Percentiles rank a stretch among this genome's conserved stretches.
phyloP scores from a whole-genome alignment of 352 stramenopile species.

The Phytophthora foliorum region DNA sequence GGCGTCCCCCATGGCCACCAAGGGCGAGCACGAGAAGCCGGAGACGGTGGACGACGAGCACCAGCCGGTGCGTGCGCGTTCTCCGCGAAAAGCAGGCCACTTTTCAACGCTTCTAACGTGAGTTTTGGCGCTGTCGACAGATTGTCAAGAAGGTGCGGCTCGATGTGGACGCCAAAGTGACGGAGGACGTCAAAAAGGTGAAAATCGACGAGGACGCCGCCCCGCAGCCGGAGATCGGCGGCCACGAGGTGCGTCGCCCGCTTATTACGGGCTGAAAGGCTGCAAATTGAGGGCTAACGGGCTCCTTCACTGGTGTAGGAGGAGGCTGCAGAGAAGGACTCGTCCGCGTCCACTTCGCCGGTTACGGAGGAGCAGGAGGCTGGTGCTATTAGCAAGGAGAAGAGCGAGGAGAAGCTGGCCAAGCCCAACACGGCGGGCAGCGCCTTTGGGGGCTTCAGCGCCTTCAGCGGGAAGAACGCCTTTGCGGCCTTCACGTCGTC shows the following conservation, averaged over 20 bases:
- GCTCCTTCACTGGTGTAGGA: conserved; percentile 7
- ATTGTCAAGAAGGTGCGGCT: conserved; percentile 71
- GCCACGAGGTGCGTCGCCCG: conserved; percentile 24
- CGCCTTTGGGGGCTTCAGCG: conserved; percentile 60
- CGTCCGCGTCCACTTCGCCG: conserved; percentile 15
- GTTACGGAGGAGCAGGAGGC: conserved; percentile 16
- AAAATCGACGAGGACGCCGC: conserved; percentile 48
- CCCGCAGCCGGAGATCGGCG: conserved; percentile 35
- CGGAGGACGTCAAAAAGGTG: conserved; percentile 58
- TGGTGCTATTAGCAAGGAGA: conserved; percentile 7
- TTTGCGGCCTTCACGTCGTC: conserved; percentile 57
- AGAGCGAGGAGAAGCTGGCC: conserved; percentile 25
- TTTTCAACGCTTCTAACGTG: not conserved
- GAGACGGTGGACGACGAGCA: conserved; percentile 66
- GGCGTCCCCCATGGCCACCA: conserved; percentile 64
- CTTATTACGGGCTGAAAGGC: not conserved
- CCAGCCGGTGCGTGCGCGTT: conserved; percentile 50
- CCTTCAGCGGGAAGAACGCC: conserved; percentile 59
- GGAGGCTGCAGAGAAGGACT: conserved; percentile 17
- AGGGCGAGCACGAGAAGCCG: conserved; percentile 83
- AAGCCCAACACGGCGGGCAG: conserved; percentile 47
- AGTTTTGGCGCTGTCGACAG: conserved; percentile 21
- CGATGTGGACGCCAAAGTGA: conserved; percentile 57
- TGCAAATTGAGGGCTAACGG: conserved; percentile 13
- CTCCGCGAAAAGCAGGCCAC: not conserved